Base-by-base conservation (phyloP, 108 stramenopile genomes). In the Tribonema minus region DNA sequence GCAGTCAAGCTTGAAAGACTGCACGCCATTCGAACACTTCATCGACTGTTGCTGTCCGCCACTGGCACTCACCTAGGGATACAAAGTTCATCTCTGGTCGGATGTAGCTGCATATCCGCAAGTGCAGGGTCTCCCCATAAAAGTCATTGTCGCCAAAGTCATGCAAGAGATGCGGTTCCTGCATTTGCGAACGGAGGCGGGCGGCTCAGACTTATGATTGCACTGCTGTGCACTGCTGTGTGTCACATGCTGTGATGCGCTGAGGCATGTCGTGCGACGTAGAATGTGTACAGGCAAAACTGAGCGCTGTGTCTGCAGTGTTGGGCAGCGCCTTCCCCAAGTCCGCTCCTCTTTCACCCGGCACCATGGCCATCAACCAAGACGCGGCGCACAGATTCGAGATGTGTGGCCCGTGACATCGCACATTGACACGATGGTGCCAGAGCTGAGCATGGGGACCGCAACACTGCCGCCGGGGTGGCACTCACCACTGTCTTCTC, bases 101-200 rank as follows among this genome's bases (percentile, higher is more conserved):
- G 32, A 88, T 81, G 76, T 84, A 87, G 64, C 86, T 87, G 30
- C 72, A 76, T 38, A 88, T 28, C 28, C 83, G 37, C 23, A 88
- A 20, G 26, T 61, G 37, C 2, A 88, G 75, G 36, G 33, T 64
- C 27, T 87, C 67, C 29, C 84, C 88, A 38, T 88, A 88, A 34
- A 88, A 88, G 67, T 88, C 88, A 1, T 83, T 80, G 12, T 64
- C 39, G 15, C 46, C 46, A 26, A 88, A 87, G 32, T 77, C 67
- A 40, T 86, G 67, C 65, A 88, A 34, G 26, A 88, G 58, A 31
- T 86, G 86, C n/a, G 88, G 85, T 66, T 88, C 88, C 72, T 82
- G 81, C 3, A 3, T 54, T 20, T 54, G 46, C 9, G 46, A 15
- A 54, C 46, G 20, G 46, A 9, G 20, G 46, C 46, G 20, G 46